Percentiles rank a stretch among this genome's conserved stretches.
Conservation (phyloP, 2,329 filamentous ascomycete genomes). For the Alternaria angustiovoidea region DNA sequence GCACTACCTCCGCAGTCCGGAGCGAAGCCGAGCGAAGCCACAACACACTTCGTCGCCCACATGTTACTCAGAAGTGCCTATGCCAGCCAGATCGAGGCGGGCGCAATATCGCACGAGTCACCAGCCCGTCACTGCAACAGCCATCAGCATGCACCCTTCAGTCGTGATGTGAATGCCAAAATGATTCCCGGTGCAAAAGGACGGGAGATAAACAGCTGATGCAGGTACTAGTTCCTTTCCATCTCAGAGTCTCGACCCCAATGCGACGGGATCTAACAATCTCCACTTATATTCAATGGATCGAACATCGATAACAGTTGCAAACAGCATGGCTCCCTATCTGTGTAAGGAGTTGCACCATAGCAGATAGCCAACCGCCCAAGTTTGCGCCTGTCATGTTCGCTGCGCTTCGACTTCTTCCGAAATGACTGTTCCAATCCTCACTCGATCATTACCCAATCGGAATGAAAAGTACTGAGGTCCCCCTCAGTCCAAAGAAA, state of each 20-base stretch:
- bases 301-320: neutral
- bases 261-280: slow-evolving; percentile 3
- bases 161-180: neutral
- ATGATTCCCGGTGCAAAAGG: slow-evolving; percentile 11
- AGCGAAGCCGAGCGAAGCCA: slow-evolving; percentile 23
- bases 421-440: neutral
- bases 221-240: slow-evolving; percentile 22
- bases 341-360: neutral
- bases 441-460: neutral
- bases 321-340: neutral
- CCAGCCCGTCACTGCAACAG: slow-evolving; percentile 4
- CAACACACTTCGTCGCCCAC: slow-evolving; percentile 19
- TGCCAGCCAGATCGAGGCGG: slow-evolving; percentile 4
- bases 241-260: neutral
- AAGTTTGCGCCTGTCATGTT: neutral
- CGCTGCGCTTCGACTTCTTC: slow-evolving; percentile 6
- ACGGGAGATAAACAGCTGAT: slow-evolving; percentile 9
- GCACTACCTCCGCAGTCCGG: slow-evolving; percentile 16
- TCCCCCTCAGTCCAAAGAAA: neutral
- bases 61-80: slow-evolving; percentile 11
- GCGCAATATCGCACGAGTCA: slow-evolving; percentile 20
- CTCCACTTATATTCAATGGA: slow-evolving; percentile 5
- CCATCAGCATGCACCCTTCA: neutral
- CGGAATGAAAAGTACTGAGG: slow-evolving; percentile 1
- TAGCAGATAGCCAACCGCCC: slow-evolving; percentile 7